Percentiles rank a stretch among this genome's conserved stretches.
Conservation (phyloP, 2,329 filamentous ascomycete species). For the Talaromyces sp. region DNA sequence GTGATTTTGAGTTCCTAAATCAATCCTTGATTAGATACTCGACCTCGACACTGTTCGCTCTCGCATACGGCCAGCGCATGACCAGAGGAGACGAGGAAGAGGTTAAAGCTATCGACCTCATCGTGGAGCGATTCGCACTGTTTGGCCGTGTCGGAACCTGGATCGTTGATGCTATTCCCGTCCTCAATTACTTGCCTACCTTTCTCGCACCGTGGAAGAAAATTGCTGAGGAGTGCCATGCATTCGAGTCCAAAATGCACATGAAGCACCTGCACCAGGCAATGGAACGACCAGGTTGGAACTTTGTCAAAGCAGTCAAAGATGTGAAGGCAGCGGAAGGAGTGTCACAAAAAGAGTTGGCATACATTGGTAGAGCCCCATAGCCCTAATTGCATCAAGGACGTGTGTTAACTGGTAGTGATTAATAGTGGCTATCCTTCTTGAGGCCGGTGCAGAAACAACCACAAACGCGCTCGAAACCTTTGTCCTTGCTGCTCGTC, state of each 20-base stretch:
- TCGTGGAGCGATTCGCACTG: conserved; percentile 35
- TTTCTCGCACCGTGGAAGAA: conserved; percentile 19
- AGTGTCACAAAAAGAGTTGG: not conserved
- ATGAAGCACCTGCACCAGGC: not conserved
- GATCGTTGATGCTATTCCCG: conserved; percentile 9
- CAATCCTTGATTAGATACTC: not conserved
- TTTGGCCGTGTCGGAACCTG: not conserved
- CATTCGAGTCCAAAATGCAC: conserved; percentile 20
- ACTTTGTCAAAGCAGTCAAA: not conserved
- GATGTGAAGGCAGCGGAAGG: not conserved
- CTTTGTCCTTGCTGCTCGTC: not conserved
- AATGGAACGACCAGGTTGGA: conserved; percentile 23
- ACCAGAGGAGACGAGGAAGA: conserved; percentile 39
- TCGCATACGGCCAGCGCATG: conserved; percentile 53
- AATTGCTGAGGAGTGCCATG: conserved; percentile 21
- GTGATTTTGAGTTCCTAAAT: not conserved
- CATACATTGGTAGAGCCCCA: not conserved
- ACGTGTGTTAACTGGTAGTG: not conserved
- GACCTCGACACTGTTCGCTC: conserved; percentile 37
- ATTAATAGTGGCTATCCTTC: not conserved
- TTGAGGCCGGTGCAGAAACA: not conserved
- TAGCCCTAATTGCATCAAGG: not conserved
- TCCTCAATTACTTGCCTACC: conserved; percentile 11
- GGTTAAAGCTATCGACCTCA: not conserved
- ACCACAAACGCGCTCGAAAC: not conserved